phyloP scores from a whole-genome alignment of 805 yeast species.

The Kodamaea neixiangensis region DNA sequence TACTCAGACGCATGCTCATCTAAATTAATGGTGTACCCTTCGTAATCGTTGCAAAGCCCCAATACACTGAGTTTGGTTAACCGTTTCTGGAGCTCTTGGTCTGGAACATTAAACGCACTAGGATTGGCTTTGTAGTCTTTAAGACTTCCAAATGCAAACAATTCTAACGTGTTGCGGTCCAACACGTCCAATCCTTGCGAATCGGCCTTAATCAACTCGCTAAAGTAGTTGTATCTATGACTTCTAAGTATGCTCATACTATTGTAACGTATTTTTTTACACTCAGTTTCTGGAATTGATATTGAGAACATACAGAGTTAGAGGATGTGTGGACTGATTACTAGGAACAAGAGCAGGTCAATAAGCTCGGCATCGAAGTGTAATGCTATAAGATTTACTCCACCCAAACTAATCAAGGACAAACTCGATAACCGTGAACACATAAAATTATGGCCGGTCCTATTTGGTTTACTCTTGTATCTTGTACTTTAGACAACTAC shows the following conservation, averaged over 20 bases:
- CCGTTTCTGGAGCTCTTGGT: conserved; percentile 19
- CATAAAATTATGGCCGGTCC: no score
- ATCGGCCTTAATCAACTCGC: not conserved
- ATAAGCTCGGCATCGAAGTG: no score
- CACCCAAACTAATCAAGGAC: no score
- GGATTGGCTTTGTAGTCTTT: conserved; percentile 3
- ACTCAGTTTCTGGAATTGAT: not conserved
- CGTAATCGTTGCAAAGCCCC: conserved; percentile 23
- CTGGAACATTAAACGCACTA: conserved; percentile 13
- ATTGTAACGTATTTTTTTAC: not conserved
- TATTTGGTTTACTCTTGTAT: no score
- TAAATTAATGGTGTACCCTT: conserved; percentile 20
- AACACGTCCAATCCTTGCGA: conserved; percentile 1
- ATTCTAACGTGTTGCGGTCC: conserved; percentile 32
- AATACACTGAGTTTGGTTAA: conserved; percentile 31
- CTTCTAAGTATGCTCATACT: not conserved
- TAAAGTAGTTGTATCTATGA: conserved; percentile 10
- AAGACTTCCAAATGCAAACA: conserved; percentile 39
- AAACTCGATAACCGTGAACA: no score
- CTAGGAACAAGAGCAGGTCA: no score
- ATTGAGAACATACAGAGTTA: no score
- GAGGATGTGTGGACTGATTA: no score
- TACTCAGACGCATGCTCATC: conserved; percentile 15
- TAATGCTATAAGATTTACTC: no score
- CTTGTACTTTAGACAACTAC: not conserved